Evolutionary conservation across 2,329 filamentous ascomycete species (phyloP), one percentile per base, ranked within the genome.

Genomic region (Cryphonectria japonica): DNA sequence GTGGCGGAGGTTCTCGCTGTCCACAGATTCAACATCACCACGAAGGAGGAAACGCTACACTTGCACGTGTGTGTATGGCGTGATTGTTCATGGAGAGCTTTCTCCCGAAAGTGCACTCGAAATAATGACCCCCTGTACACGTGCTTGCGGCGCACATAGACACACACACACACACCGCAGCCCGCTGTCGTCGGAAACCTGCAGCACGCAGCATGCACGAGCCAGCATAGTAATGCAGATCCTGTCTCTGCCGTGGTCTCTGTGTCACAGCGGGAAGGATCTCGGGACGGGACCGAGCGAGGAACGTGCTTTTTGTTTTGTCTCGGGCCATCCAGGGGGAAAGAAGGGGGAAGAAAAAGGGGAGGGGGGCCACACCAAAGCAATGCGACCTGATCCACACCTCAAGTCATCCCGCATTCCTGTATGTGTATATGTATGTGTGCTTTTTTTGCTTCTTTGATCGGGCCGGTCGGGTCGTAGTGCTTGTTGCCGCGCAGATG

Each of bases 191-290:
- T 22, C 59, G 34, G 22, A 19, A 22, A 62, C 43, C 26, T 54
- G 60, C 41, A 22, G 59, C 34, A 61, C 14, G 54, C 66, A 60
- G 13, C 14, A 67, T 43, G 66, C 52, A 39, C 37, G 66, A 60
- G 46, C 16, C 66, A 37, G 66, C 54, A 67, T 9, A 39, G 37
- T 29, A 16, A 13, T 46, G 66, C 66, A 67, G 52, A 60, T 34
- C 26, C 26, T 66, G 50, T 59, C 65, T 67, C 52, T 59, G 46
- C 46, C 46, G 19, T 50, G 29, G 32, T 16, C 32, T 37, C 54
- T 50, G 66, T 67, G 54, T 26, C 39, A 60, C 66, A 22, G 26
- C 34, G n/a, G 52, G 37, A 61, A 39, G 59, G 59, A 61, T 39
- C 34, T 61, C 59, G 59, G 59, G 59, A 39, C 59, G 59, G 59